Percentiles rank a stretch among this genome's conserved stretches.
phyloP scores from a whole-genome alignment of 2,329 filamentous ascomycete species.

The Scedosporium minutisporum region DNA sequence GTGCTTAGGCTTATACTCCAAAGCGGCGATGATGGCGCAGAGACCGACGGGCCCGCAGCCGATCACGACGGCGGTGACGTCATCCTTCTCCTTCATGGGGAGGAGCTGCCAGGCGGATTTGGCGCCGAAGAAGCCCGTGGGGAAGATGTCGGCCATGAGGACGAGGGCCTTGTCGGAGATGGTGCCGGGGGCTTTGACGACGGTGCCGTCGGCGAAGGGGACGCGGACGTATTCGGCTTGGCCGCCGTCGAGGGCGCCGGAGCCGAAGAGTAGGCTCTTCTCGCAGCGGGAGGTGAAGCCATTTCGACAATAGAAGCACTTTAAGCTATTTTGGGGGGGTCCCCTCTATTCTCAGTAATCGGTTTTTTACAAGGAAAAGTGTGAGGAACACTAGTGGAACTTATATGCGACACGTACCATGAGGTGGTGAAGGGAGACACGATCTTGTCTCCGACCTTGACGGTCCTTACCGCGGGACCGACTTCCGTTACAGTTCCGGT shows the following conservation, averaged over 20 bases:
- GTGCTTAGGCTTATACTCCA: constrained; percentile 61
- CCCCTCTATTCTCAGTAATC: not conserved
- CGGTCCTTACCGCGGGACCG: constrained; percentile 55
- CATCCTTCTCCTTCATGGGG: not conserved
- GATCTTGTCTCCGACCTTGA: constrained; percentile 9
- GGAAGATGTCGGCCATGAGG: constrained; percentile 11
- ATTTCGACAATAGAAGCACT: constrained; percentile 7
- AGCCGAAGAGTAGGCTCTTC: constrained; percentile 5
- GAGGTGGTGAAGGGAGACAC: constrained; percentile 9
- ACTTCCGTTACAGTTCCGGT: constrained; percentile 62
- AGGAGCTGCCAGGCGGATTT: constrained; percentile 5
- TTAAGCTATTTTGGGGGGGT: constrained; percentile 10
- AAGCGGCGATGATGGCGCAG: constrained; percentile 61
- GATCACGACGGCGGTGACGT: constrained; percentile 4
- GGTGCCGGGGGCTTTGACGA: not conserved
- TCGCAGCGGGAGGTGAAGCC: constrained; percentile 6
- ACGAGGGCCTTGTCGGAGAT: constrained; percentile 7
- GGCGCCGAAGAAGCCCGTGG: constrained; percentile 9
- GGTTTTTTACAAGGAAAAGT: no score
- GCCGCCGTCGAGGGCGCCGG: constrained; percentile 41
- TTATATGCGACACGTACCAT: constrained; percentile 26
- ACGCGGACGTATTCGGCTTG: constrained; percentile 83
- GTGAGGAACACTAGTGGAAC: no score
- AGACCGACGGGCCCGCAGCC: constrained; percentile 7
- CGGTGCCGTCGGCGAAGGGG: constrained; percentile 48